Conservation (phyloP, 768 basidiomycete genomes). For the Lentinula lateritia region DNA sequence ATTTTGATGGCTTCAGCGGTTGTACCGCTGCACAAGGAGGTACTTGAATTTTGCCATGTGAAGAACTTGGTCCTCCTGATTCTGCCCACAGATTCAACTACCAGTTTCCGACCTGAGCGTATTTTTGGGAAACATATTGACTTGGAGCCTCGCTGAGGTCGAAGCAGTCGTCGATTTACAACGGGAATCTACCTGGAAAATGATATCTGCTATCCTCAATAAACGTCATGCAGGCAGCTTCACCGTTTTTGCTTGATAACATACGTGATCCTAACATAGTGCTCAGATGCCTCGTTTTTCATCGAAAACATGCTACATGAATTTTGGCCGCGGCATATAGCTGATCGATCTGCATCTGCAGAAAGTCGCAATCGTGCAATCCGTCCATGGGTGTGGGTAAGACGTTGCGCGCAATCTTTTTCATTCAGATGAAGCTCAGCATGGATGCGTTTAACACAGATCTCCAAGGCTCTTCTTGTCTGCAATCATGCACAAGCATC, state of each 20-base stretch:
- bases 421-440: not conserved
- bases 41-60: constrained; percentile 20
- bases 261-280: constrained; percentile 1
- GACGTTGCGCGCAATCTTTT: constrained; percentile 10
- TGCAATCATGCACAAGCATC: constrained; percentile 59
- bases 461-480: constrained; percentile 74
- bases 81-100: constrained; percentile 38
- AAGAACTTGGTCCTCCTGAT: constrained; percentile 3
- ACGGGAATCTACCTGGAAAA: constrained; percentile 47
- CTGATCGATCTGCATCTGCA: constrained; percentile 19
- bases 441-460: constrained; percentile 41
- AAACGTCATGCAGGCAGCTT: constrained; percentile 64
- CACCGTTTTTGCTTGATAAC: not conserved
- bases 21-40: constrained; percentile 63
- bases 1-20: constrained; percentile 63
- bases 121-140: constrained; percentile 50
- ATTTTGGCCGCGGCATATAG: constrained; percentile 48
- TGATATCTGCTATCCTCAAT: constrained; percentile 70
- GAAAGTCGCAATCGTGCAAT: constrained; percentile 49
- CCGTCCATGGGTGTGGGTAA: constrained; percentile 65
- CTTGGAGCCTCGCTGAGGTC: constrained; percentile 47
- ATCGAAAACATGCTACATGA: constrained; percentile 31
- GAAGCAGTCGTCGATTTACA: constrained; percentile 44
- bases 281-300: constrained; percentile 43
- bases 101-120: constrained; percentile 41